Evolutionary conservation across 129 eudicot genomes (phyloP).

Genomic region (Lactuca saligna): DNA sequence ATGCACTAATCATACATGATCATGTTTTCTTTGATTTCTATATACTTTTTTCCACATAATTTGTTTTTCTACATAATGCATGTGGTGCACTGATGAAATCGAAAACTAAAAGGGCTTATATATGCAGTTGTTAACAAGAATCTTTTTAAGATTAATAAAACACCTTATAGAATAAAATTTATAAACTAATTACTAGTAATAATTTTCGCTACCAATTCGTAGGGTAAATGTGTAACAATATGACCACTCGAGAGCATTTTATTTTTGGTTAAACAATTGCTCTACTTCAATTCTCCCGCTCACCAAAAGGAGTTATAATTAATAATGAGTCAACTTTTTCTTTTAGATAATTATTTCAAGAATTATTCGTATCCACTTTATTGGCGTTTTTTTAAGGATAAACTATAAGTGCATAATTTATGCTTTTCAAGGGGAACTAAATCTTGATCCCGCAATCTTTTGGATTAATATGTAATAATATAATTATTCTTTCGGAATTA

Average conservation of each 20-base stretch:
- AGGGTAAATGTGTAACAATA: background rate
- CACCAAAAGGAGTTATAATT: constrained; percentile 30
- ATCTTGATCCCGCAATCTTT: background rate
- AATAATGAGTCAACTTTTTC: constrained; percentile 23
- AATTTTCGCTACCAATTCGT: background rate
- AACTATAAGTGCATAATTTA: background rate
- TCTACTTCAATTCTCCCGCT: constrained; percentile 27
- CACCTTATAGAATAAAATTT: background rate
- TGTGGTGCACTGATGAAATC: constrained; percentile 2
- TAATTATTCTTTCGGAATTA: too few relatives aligned
- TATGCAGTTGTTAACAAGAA: background rate
- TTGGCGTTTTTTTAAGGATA: constrained; percentile 9
- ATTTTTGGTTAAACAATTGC: constrained; percentile 15
- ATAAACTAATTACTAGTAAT: too few relatives aligned
- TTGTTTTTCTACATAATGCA: constrained; percentile 12
- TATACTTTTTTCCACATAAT: constrained; percentile 10
- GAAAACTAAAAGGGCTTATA: background rate
- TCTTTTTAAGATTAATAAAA: too few relatives aligned
- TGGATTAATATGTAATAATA: background rate
- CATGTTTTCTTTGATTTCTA: constrained; percentile 20
- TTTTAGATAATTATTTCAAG: background rate
- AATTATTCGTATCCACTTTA: constrained; percentile 17
- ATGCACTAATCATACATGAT: constrained; percentile 33
- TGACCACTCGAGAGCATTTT: constrained; percentile 21
- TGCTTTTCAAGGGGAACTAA: constrained; percentile 15